Evolutionary conservation across 2,329 filamentous ascomycete species (phyloP).

Genomic region (Fusarium lyarnte): DNA sequence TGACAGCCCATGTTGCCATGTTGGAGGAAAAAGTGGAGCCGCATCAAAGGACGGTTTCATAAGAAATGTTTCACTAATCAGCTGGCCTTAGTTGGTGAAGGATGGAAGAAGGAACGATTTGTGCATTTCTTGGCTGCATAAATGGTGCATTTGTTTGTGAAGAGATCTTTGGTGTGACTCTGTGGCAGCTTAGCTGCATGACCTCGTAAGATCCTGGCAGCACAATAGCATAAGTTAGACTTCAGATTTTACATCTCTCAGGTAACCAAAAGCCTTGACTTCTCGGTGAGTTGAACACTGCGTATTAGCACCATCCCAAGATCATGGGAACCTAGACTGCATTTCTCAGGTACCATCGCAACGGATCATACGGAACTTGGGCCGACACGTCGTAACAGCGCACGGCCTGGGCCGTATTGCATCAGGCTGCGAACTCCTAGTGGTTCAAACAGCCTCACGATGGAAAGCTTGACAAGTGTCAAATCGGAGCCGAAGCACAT

Average conservation of each 20-base stretch:
- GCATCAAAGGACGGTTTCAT: neutral
- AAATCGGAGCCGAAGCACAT: slow-evolving; percentile 7
- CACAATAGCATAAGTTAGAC: neutral
- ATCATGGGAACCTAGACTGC: slow-evolving; percentile 7
- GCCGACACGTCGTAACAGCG: slow-evolving; percentile 4
- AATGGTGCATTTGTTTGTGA: neutral
- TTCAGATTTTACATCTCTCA: neutral
- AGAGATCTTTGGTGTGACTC: slow-evolving; percentile 1
- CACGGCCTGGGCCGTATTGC: slow-evolving; percentile 5
- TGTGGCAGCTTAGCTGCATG: neutral
- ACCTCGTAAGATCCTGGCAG: neutral
- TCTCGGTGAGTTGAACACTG: neutral
- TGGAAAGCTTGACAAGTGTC: neutral
- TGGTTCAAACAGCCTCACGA: neutral
- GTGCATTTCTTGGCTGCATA: slow-evolving; percentile 25
- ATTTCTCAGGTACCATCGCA: slow-evolving; percentile 9
- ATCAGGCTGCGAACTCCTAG: neutral
- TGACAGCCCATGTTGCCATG: neutral
- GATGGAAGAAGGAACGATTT: neutral
- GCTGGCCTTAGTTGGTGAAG: neutral
- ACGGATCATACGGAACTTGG: slow-evolving; percentile 15
- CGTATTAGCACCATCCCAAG: neutral
- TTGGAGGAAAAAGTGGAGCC: neutral
- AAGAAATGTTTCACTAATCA: neutral
- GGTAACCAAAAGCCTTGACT: neutral